Conservation (phyloP, 140 eudicot genomes). For the Stevia rebaudiana region DNA sequence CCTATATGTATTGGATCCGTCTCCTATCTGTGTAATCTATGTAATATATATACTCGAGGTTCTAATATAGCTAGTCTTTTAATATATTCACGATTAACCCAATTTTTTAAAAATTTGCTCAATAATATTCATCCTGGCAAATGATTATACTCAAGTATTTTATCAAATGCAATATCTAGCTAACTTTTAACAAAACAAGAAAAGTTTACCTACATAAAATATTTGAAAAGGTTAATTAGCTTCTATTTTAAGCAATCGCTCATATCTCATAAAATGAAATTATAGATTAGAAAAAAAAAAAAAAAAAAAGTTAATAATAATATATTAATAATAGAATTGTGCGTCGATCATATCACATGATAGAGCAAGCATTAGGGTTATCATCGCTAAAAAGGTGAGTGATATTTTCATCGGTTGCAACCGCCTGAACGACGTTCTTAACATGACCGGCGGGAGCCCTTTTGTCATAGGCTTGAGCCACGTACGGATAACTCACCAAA, state of each 20-base stretch:
- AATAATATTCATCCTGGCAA: too few species aligned
- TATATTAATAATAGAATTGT: background rate
- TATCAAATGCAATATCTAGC: too few species aligned
- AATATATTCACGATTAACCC: too few species aligned
- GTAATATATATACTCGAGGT: too few species aligned
- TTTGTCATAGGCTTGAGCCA: slow-evolving; percentile 68
- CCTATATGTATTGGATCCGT: too few species aligned
- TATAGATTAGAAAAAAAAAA: background rate
- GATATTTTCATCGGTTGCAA: slow-evolving; percentile 47
- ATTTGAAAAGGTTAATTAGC: background rate
- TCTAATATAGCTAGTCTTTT: too few species aligned
- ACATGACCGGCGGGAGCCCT: slow-evolving; percentile 81
- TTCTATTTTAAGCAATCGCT: slow-evolving; percentile 4
- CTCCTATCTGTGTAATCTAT: too few species aligned
- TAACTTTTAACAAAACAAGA: background rate
- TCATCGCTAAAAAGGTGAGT: slow-evolving; percentile 74
- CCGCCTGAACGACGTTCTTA: slow-evolving; percentile 56
- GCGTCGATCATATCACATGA: too few species aligned
- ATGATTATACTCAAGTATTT: too few species aligned
- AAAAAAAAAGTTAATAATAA: background rate
- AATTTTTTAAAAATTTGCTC: too few species aligned
- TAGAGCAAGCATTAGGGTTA: slow-evolving; percentile 78
- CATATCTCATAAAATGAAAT: slow-evolving; percentile 8
- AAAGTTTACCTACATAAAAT: background rate
- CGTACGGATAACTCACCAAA: slow-evolving; percentile 55